Conservation (phyloP, 176 grass and related monocot genomes). For the Lolium multiflorum region DNA sequence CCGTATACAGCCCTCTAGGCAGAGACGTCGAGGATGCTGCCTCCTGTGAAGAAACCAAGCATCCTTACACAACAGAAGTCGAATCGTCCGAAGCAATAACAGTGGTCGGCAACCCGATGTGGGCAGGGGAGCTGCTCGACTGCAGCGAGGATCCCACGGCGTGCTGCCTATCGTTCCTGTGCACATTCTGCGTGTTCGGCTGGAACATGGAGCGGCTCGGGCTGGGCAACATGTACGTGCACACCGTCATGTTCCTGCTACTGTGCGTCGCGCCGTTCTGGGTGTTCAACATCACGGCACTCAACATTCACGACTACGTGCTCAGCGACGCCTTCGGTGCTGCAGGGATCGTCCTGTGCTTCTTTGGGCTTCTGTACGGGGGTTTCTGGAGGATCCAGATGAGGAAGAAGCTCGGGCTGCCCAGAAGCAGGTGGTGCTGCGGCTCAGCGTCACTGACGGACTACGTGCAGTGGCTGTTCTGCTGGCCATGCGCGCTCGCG, state of each 20-base stretch:
- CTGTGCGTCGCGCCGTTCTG: slow-evolving; percentile 86
- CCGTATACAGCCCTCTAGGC: slow-evolving; percentile 77
- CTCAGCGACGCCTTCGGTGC: slow-evolving; percentile 58
- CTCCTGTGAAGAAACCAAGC: slow-evolving; percentile 50
- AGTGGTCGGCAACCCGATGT: slow-evolving; percentile 52
- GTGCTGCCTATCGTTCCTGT: slow-evolving; percentile 72
- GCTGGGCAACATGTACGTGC: slow-evolving; percentile 94
- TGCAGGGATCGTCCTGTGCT: slow-evolving; percentile 64
- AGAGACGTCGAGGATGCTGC: slow-evolving; percentile 44
- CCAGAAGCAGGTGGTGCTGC: slow-evolving; percentile 51
- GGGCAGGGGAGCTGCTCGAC: slow-evolving; percentile 70
- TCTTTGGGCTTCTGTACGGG: slow-evolving; percentile 78
- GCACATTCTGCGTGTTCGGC: slow-evolving; percentile 88
- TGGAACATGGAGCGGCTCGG: slow-evolving; percentile 98
- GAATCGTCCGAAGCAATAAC: slow-evolving; percentile 45
- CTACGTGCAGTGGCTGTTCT: slow-evolving; percentile 76
- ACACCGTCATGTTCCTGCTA: slow-evolving; percentile 74
- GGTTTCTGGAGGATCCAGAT: slow-evolving; percentile 96
- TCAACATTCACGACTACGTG: slow-evolving; percentile 68
- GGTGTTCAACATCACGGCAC: slow-evolving; percentile 84
- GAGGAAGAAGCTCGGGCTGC: slow-evolving; percentile 72
- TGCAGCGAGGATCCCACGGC: slow-evolving; percentile 63
- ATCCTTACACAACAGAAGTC: background rate
- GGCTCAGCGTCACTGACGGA: slow-evolving; percentile 64
- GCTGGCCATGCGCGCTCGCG: slow-evolving; percentile 78